These are phyloP conservation scores for Anastatica hierochuntica DNA, from an alignment of 345 rosid genomes.

Conservation along the genomic window DNA sequence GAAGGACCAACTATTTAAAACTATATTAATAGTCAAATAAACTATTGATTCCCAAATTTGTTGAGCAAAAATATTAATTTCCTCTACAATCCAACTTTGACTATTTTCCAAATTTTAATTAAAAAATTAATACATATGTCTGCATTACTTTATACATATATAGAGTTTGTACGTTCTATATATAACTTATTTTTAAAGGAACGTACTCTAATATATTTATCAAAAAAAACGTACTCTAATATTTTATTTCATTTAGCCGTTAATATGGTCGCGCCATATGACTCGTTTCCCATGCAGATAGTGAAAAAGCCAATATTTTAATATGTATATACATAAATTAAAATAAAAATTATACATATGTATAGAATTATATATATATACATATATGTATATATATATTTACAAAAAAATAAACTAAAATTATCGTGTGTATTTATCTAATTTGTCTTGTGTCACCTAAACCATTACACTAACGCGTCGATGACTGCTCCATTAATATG, in stretches of 20 bases:
- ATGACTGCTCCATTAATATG: background rate
- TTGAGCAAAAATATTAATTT: background rate
- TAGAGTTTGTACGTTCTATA: background rate
- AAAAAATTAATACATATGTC: background rate
- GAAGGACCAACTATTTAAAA: no score
- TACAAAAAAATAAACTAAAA: background rate
- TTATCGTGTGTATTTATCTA: background rate
- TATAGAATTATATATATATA: no score
- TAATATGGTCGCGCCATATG: background rate
- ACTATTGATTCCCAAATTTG: background rate
- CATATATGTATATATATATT: background rate
- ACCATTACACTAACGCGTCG: conserved; percentile 13
- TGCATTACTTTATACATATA: background rate
- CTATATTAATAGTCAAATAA: no score
- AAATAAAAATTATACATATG: no score
- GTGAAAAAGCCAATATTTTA: background rate
- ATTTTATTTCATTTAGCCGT: background rate
- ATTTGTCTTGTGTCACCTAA: background rate
- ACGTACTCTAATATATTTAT: no score
- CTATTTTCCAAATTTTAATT: background rate
- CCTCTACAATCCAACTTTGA: conserved; percentile 5
- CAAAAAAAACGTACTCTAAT: background rate
- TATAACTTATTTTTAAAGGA: no score
- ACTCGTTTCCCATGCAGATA: conserved; percentile 3
- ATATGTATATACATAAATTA: no score